Evolutionary conservation across 192 early-diverging fungal genomes (phyloP), one percentile per base, ranked within the genome.

Genomic region (Coemansia sp.): DNA sequence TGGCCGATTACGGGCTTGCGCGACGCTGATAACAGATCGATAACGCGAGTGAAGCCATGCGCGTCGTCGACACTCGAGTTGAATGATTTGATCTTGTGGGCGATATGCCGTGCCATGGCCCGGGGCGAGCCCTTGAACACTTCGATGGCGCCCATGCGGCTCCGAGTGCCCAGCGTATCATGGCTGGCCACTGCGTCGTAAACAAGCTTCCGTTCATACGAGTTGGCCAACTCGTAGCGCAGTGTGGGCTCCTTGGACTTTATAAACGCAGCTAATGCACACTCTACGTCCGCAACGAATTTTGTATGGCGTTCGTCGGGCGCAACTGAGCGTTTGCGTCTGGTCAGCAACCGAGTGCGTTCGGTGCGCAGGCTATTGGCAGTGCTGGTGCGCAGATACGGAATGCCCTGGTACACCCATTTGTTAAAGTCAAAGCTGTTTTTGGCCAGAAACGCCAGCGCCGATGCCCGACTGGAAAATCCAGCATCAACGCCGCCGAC

Each of bases 401-500:
- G 89, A 22, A 94, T 87, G n/a, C 94, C 93, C 60, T 85, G 67
- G 14, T 74, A 72, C 37, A 94, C 87, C 83, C 92, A 91, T 58
- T 93, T 92, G 80, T 95, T 94, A 45, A 98, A 95, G 63, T 96
- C 92, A 76, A 98, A 96, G 2, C 85, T 79, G 73, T 89, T 89
- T 5, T 82, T 70, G 5, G 75, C 56, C 29, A 98, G 76, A 67
- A 98, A 98, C 49, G 87, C 84, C 22, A 98, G 67, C 24, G 83
- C 82, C 15, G 79, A 74, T 50, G 79, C 68, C 59, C 87, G 81
- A 62, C 68, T 79, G 0, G 67, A 54, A 70, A 88, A 86, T 73
- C 70, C 22, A 73, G 29, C 56, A 4, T 67, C 66, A 19, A 63
- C 37, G 22, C 59, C 64, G 27, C 67, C 65, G 14, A 69, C 60